A percentile compares a stretch with the other conserved stretches of the same genome.
These are phyloP conservation scores for Luvunga scandens DNA, from an alignment of 345 rosid genomes.

Conservation along the genomic window DNA sequence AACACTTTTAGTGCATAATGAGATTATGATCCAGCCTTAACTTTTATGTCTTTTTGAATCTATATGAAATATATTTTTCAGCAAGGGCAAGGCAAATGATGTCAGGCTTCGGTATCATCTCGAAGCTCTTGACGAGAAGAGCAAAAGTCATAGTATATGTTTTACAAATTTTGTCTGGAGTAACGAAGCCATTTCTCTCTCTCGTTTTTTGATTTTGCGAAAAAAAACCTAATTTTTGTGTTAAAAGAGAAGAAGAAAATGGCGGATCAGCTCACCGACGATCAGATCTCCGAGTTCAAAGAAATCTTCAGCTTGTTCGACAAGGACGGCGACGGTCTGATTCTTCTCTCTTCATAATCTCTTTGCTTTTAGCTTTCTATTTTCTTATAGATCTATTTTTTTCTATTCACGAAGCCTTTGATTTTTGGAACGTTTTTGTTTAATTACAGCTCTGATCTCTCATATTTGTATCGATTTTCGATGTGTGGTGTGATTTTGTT, in stretches of 20 bases:
- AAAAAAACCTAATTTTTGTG: no score
- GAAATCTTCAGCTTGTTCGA: constrained; percentile 81
- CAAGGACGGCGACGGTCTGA: constrained; percentile 82
- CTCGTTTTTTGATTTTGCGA: not conserved
- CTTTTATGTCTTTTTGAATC: no score
- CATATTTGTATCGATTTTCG: not conserved
- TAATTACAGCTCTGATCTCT: not conserved
- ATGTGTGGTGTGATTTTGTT: not conserved
- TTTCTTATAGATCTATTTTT: not conserved
- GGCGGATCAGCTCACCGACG: constrained; percentile 86
- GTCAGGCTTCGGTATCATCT: no score
- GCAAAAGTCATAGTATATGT: no score
- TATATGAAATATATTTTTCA: no score
- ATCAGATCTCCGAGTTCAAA: constrained; percentile 84
- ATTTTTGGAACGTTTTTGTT: not conserved
- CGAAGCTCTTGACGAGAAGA: no score
- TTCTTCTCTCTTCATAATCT: not conserved
- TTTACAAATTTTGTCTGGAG: not conserved
- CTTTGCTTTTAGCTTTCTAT: not conserved
- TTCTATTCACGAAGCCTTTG: no score
- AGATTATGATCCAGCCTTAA: no score
- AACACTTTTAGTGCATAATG: no score
- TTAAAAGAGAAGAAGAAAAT: constrained; percentile 18
- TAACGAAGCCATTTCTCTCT: not conserved
- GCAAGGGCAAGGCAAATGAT: no score